Base-by-base conservation (phyloP, 2,329 filamentous ascomycete genomes). In the Ascochyta lentis region DNA sequence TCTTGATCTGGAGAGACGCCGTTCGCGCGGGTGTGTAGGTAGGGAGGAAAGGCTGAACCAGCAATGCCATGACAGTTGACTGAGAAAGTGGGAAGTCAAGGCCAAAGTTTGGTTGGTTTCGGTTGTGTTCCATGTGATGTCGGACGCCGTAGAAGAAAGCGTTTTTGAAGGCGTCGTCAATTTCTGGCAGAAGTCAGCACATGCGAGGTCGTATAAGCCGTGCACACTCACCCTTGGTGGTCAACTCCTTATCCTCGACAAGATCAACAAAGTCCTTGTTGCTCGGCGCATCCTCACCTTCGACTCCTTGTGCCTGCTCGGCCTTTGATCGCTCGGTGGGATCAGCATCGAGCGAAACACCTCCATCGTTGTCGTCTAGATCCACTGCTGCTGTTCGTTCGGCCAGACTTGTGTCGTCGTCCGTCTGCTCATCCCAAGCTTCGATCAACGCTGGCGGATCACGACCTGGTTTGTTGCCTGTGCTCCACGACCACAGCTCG, bases 31-130 rank as follows among this genome's bases (percentile, higher is more conserved):
- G 76, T 10, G 81, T 84, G 68, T 81, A 82, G 19, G 84, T 80
- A 3, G 87, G 86, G 2, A 90, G 79, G 64, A 86, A 88, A 1
- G 87, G 87, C n/a, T 87, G 84, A 19, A 89, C 81, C 50, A 89
- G 79, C 49, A 81, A 84, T 8, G 86, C 81, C 70, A 89, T 86
- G 65, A 89, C 77, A 23, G 82, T 81, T 0, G 87, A 89, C 42
- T 87, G 86, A 23, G 84, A 82, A 1, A 90, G 78, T 0, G 87
- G 87, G 47, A 88, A 84, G 6, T 84, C 79, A 29, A 89, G 76
- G 4, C 84, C 83, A 57, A 83, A 81, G 54, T 81, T 82, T 9
- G 80, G 78, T 6, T 80, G 75, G 6, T 75, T 74, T 15, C 81
- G 80, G 60, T 85, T 84, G 33, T 81, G 80, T 19, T 81, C 79